Base-by-base conservation (phyloP, 306 rosid genomes). In the Cyamopsis tetragonoloba region DNA sequence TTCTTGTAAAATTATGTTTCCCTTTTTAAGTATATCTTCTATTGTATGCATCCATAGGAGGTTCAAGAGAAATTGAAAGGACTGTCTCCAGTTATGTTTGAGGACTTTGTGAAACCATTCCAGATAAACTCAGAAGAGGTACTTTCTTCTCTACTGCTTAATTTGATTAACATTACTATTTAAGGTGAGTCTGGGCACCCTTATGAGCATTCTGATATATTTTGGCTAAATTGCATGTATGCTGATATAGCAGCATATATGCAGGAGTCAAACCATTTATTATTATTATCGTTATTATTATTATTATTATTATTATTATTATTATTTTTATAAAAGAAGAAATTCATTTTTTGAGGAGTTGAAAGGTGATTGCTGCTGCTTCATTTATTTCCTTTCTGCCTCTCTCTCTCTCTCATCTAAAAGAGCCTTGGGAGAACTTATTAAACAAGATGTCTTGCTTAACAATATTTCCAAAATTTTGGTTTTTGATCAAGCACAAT, bases 21-120 rank as follows among this genome's bases (percentile, higher is more conserved):
- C 27, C 17, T 42, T 65, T 32, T 64, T 30, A 32, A 19, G 47
- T 48, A 51, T 66, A 51, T 66, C 74, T 71, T 44, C 1, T 31
- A 10, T 24, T 12, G 26, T 49, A 64, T 17, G 28, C 34, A 62
- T 67, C 30, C 7, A 11, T 42, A 93, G 99, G 99, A 93, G 82
- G 89, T 93, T 71, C 83, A 79, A 88, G 92, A 86, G 67, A 89
- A 81, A 80, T 43, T 93, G 81, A 86, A 88, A 86, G 68, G 61
- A 43, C 77, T 86, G 42, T 81, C 95, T 56, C 97, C 96, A 3
- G 82, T 83, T 69, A 88, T 93, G 97, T 93, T 89, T 50, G 89
- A 93, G 79, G 96, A 93, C 77, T 90, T 83, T 61, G 87, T 84
- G 58, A 72, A 72, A 80, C 96, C 98, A 37, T 86, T 81, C 89